Conservation (phyloP, 1,284 basidiomycete species). For the Waitea zeae region DNA sequence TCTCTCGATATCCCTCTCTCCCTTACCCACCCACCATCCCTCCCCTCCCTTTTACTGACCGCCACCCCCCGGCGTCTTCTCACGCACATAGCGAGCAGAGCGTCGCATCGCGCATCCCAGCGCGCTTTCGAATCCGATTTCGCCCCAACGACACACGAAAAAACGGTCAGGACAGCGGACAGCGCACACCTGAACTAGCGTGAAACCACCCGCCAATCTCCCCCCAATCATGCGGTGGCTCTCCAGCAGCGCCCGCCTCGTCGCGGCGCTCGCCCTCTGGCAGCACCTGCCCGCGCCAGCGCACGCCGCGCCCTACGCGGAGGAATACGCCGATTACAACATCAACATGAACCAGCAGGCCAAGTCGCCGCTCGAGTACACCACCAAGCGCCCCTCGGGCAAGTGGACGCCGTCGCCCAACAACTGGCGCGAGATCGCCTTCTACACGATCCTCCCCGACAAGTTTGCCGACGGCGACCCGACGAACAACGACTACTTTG, state of each 20-base stretch:
- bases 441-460: slow-evolving; percentile 78
- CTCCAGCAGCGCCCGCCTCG: background rate
- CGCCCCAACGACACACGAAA: too few species aligned
- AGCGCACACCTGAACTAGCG: too few species aligned
- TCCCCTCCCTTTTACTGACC: too few species aligned
- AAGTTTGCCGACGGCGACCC: slow-evolving; percentile 89
- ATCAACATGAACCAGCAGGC: slow-evolving; percentile 73
- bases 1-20: too few species aligned
- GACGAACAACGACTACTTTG: slow-evolving; percentile 77
- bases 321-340: slow-evolving; percentile 68
- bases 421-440: slow-evolving; percentile 79
- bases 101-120: too few species aligned
- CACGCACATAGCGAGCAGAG: too few species aligned
- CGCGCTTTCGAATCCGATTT: too few species aligned
- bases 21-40: too few species aligned
- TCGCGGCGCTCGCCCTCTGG: slow-evolving; percentile 11
- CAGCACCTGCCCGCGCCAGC: slow-evolving; percentile 12
- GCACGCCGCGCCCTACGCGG: slow-evolving; percentile 50
- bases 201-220: too few species aligned
- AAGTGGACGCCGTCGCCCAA: slow-evolving; percentile 62
- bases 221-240: too few species aligned
- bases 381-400: slow-evolving; percentile 37
- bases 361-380: slow-evolving; percentile 51
- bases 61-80: too few species aligned
- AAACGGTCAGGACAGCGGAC: too few species aligned